Conservation (phyloP, 371 early-diverging fungal genomes). For the Actinomortierella ambigua region DNA sequence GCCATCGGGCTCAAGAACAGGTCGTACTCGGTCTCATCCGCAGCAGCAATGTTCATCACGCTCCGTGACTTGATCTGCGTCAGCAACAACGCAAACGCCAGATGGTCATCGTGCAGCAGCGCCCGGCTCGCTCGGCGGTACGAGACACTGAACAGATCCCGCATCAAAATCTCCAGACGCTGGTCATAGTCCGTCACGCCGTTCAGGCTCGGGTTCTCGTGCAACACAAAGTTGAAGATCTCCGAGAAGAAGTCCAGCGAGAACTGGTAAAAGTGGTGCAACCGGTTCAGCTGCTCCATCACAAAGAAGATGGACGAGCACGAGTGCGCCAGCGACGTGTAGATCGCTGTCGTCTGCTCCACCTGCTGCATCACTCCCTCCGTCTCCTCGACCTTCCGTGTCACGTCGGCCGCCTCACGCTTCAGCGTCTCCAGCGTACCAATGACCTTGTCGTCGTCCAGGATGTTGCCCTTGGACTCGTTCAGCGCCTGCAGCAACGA, state of each 20-base stretch:
- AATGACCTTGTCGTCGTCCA: conserved; percentile 97
- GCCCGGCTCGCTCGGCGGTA: conserved; percentile 85
- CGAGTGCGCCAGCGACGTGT: conserved; percentile 90
- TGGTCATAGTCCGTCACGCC: conserved; percentile 73
- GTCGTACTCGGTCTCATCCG: conserved; percentile 79
- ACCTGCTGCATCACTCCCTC: conserved; percentile 96
- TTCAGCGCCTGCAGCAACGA: conserved; percentile 92
- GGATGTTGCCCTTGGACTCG: conserved; percentile 94
- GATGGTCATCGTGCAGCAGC: conserved; percentile 89
- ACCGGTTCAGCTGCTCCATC: conserved; percentile 89
- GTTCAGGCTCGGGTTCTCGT: conserved; percentile 76
- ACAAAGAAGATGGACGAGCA: conserved; percentile 95
- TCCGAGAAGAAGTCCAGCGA: conserved; percentile 96
- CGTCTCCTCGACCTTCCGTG: conserved; percentile 91
- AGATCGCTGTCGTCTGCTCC: conserved; percentile 87
- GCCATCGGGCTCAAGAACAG: conserved; percentile 65
- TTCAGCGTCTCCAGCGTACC: conserved; percentile 94
- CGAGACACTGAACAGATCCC: conserved; percentile 85
- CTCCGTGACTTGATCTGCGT: conserved; percentile 86
- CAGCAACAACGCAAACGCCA: conserved; percentile 87
- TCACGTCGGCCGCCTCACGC: conserved; percentile 94
- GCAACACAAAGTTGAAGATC: conserved; percentile 89
- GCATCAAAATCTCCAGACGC: conserved; percentile 77
- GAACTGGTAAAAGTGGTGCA: conserved; percentile 97
- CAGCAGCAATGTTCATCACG: conserved; percentile 44